phyloP scores from a whole-genome alignment of 1,284 basidiomycete genomes.

The Cryptococcus jaspeensis region DNA sequence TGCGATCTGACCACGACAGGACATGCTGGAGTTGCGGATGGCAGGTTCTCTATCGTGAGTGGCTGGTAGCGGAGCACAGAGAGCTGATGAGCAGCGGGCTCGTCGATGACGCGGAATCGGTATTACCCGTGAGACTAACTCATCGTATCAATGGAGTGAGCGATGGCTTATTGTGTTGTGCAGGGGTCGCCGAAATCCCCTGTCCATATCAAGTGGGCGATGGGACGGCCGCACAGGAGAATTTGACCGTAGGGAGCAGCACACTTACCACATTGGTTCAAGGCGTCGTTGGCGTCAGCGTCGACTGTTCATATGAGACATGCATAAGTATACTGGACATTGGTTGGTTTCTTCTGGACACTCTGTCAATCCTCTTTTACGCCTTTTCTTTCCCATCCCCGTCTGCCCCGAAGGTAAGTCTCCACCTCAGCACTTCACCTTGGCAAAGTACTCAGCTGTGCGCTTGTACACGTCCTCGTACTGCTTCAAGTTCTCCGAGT shows the following conservation, averaged over 20 bases:
- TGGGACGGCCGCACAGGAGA: slow-evolving; percentile 11
- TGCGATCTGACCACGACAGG: slow-evolving; percentile 18
- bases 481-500: slow-evolving; percentile 65
- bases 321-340: slow-evolving; percentile 2
- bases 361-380: background rate
- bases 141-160: background rate
- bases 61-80: background rate
- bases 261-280: slow-evolving; percentile 23
- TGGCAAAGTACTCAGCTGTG: slow-evolving; percentile 57
- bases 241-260: slow-evolving; percentile 23
- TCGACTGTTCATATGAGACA: background rate
- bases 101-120: slow-evolving; percentile 7
- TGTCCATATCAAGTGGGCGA: slow-evolving; percentile 7
- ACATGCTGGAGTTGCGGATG: slow-evolving; percentile 27
- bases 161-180: background rate
- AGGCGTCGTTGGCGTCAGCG: slow-evolving; percentile 4
- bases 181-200: slow-evolving; percentile 23
- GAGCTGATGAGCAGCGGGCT: slow-evolving; percentile 1
- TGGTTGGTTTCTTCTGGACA: slow-evolving; percentile 1
- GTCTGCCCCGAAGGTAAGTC: background rate
- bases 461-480: slow-evolving; percentile 65
- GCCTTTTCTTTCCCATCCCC: background rate
- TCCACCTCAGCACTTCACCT: slow-evolving; percentile 12
- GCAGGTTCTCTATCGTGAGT: slow-evolving; percentile 18
- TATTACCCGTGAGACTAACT: slow-evolving; percentile 27